phyloP scores from a whole-genome alignment of 371 early-diverging fungal species.

The Syncephalastrum racemosum region DNA sequence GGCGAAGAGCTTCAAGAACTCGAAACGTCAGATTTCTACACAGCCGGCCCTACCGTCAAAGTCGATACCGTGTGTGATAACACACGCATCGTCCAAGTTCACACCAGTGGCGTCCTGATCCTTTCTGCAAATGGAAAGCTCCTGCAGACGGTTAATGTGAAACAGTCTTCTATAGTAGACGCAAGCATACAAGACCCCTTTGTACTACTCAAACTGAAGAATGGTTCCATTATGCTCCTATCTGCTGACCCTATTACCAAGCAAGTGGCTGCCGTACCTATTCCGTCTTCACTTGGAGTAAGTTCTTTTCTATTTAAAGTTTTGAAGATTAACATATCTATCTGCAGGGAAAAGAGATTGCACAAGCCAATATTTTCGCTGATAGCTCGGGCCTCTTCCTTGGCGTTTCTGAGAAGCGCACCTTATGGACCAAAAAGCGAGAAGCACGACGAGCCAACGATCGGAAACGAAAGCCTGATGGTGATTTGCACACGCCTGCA shows the following conservation, averaged over 20 bases:
- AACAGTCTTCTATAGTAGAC: slow-evolving; percentile 64
- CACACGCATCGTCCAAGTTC: slow-evolving; percentile 79
- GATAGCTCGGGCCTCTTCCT: slow-evolving; percentile 57
- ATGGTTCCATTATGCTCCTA: slow-evolving; percentile 62
- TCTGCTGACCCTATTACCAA: slow-evolving; percentile 56
- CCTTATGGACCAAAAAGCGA: slow-evolving; percentile 5
- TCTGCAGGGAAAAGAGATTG: slow-evolving; percentile 37
- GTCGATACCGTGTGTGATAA: slow-evolving; percentile 67
- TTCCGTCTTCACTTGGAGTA: slow-evolving; percentile 48
- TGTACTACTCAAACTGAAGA: slow-evolving; percentile 68
- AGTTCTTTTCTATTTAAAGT: neutral
- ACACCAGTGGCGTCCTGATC: slow-evolving; percentile 68
- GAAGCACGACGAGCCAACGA: neutral
- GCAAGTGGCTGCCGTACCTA: slow-evolving; percentile 33
- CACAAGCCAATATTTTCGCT: slow-evolving; percentile 58
- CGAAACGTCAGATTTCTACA: slow-evolving; percentile 73
- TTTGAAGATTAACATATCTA: neutral
- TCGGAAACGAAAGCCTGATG: slow-evolving; percentile 30
- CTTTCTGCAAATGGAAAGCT: slow-evolving; percentile 69
- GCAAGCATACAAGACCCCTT: slow-evolving; percentile 83
- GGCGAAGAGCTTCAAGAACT: slow-evolving; percentile 87
- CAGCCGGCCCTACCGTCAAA: slow-evolving; percentile 73
- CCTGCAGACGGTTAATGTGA: slow-evolving; percentile 59
- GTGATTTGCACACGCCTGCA: slow-evolving; percentile 8
- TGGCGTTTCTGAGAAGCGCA: slow-evolving; percentile 32